phyloP scores from a whole-genome alignment of 2,329 filamentous ascomycete genomes.

The Cercospora canescens region DNA sequence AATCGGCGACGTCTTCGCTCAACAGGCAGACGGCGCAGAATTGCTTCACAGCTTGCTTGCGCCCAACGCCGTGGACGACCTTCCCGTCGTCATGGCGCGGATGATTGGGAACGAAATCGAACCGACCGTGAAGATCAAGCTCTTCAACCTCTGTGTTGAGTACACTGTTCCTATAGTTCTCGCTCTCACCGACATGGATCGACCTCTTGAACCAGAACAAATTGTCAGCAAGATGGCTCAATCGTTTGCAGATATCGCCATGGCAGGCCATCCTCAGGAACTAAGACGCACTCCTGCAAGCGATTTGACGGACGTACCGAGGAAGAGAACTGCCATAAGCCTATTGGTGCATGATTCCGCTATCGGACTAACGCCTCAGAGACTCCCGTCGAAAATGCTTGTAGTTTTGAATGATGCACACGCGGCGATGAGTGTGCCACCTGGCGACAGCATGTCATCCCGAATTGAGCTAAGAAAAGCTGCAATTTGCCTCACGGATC shows the following conservation, averaged over 20 bases:
- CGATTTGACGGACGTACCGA: constrained; percentile 28
- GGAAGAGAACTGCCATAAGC: constrained; percentile 61
- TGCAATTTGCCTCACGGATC: constrained; percentile 79
- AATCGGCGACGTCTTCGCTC: constrained; percentile 67
- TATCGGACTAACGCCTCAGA: constrained; percentile 79
- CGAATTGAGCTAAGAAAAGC: constrained; percentile 74
- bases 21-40: constrained; percentile 56
- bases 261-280: constrained; percentile 59
- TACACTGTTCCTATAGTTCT: constrained; percentile 84
- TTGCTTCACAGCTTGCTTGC: constrained; percentile 66
- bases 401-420: constrained; percentile 77
- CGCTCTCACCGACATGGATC: constrained; percentile 69
- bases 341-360: constrained; percentile 79
- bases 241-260: constrained; percentile 61
- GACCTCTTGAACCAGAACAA: constrained; percentile 45
- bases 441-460: constrained; percentile 63
- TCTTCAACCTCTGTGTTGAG: constrained; percentile 82
- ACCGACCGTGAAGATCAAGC: constrained; percentile 81
- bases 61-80: constrained; percentile 39
- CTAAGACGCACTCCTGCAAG: constrained; percentile 30
- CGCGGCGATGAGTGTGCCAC: constrained; percentile 66
- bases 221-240: constrained; percentile 73
- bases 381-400: constrained; percentile 71
- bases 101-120: constrained; percentile 95
- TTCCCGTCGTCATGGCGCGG: constrained; percentile 78